phyloP scores from a whole-genome alignment of 1,284 basidiomycete genomes.

The Schizophyllum commune region DNA sequence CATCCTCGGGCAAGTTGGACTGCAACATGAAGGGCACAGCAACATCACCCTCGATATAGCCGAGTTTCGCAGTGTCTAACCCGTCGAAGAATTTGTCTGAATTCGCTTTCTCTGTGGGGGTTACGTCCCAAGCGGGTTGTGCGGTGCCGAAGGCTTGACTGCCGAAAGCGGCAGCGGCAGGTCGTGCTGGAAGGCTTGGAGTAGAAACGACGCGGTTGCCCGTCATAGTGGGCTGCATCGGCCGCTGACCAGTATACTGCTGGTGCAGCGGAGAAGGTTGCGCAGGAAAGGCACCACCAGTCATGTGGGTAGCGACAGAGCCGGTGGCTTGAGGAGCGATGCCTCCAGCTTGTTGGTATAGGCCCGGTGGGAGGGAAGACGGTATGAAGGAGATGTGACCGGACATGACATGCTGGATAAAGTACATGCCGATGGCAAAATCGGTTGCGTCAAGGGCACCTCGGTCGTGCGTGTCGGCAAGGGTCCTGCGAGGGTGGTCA shows the following conservation, averaged over 20 bases:
- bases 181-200: slow-evolving; percentile 33
- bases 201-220: slow-evolving; percentile 11
- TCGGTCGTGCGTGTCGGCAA: slow-evolving; percentile 91
- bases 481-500: slow-evolving; percentile 49
- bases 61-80: slow-evolving; percentile 71
- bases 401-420: slow-evolving; percentile 90
- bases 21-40: slow-evolving; percentile 97
- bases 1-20: slow-evolving; percentile 79
- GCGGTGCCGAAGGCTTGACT: slow-evolving; percentile 24
- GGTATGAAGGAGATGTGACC: slow-evolving; percentile 74
- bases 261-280: slow-evolving; percentile 25
- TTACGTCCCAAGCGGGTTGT: slow-evolving; percentile 74
- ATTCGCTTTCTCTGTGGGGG: slow-evolving; percentile 71
- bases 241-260: slow-evolving; percentile 54
- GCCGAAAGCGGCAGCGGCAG: slow-evolving; percentile 26
- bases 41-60: slow-evolving; percentile 87
- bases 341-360: slow-evolving; percentile 81
- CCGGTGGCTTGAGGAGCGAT: slow-evolving; percentile 14
- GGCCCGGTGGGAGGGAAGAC: slow-evolving; percentile 69
- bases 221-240: slow-evolving; percentile 35
- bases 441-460: slow-evolving; percentile 88
- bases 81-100: slow-evolving; percentile 81
- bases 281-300: slow-evolving; percentile 47
- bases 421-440: slow-evolving; percentile 95
- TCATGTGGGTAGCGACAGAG: slow-evolving; percentile 42